phyloP scores from a whole-genome alignment of 2,329 filamentous ascomycete species.

The Gliomastix tumulicola region DNA sequence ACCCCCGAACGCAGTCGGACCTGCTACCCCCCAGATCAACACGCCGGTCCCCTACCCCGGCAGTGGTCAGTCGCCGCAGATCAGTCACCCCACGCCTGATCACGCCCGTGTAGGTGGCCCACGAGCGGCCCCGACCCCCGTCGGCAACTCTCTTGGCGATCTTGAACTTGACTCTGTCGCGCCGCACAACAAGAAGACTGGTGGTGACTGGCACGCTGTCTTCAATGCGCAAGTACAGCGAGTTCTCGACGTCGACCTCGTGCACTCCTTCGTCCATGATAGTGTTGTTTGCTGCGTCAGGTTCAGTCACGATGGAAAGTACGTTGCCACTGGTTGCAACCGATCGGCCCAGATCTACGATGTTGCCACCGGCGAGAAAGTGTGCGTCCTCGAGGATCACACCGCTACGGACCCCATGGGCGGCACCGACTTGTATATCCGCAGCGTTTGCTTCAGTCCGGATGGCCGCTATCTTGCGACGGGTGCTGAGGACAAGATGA shows the following conservation, averaged over 20 bases:
- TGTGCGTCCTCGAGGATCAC: constrained; percentile 86
- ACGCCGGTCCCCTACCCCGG: constrained; percentile 82
- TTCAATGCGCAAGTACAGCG: constrained; percentile 92
- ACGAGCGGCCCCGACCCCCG: constrained; percentile 38
- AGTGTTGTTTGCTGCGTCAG: constrained; percentile 98
- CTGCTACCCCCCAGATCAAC: constrained; percentile 88
- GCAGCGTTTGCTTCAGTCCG: constrained; percentile 97
- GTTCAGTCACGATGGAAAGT: constrained; percentile 93
- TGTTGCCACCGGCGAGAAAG: constrained; percentile 76
- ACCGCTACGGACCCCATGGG: constrained; percentile 64
- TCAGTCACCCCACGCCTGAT: constrained; percentile 75
- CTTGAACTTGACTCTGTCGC: constrained; percentile 82
- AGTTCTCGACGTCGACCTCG: constrained; percentile 84
- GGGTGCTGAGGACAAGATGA: constrained; percentile 95
- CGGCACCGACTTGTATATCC: constrained; percentile 89
- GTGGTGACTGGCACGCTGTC: constrained; percentile 90
- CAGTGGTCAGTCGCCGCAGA: constrained; percentile 75
- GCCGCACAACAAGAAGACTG: constrained; percentile 80
- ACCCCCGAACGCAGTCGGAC: constrained; percentile 49
- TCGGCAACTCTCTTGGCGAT: constrained; percentile 67
- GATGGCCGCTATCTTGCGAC: constrained; percentile 92
- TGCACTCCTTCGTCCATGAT: constrained; percentile 88
- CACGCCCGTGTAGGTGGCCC: constrained; percentile 48
- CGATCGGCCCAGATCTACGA: constrained; percentile 99
- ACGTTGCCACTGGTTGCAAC: constrained; percentile 95